Conservation (phyloP, 176 grass and related monocot genomes). For the Triticum urartu region DNA sequence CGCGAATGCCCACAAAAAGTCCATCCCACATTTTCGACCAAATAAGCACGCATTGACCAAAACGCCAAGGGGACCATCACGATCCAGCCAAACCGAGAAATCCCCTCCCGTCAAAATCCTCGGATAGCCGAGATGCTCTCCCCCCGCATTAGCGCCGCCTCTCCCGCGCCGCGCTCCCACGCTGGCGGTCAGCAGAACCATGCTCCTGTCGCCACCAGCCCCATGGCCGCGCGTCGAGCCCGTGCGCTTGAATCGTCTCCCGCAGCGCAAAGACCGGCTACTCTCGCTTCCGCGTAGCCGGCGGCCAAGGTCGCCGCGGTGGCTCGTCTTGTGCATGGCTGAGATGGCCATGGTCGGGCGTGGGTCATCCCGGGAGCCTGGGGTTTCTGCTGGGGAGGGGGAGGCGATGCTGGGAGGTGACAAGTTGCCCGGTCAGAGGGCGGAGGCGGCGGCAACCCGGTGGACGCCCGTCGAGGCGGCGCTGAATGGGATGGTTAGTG, state of each 20-base stretch:
- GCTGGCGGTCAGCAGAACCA: constrained; percentile 5
- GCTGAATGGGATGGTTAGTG: constrained; percentile 50
- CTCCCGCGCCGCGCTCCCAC: neutral
- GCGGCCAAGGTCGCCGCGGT: neutral
- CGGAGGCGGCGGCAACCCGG: neutral
- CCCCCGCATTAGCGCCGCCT: neutral
- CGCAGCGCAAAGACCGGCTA: neutral
- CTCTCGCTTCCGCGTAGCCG: constrained; percentile 20
- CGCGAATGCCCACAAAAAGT: too few species aligned
- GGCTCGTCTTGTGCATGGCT: constrained; percentile 29
- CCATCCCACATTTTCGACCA: neutral
- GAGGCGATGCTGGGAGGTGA: constrained; percentile 35
- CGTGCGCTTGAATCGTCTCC: constrained; percentile 1
- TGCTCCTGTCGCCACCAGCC: constrained; percentile 10
- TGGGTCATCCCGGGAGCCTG: constrained; percentile 19
- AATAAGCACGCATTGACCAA: neutral
- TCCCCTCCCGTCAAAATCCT: neutral
- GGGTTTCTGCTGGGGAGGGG: constrained; percentile 11
- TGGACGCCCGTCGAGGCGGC: constrained; percentile 24
- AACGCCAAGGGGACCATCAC: neutral
- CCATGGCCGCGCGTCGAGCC: neutral
- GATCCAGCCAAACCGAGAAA: constrained; percentile 13
- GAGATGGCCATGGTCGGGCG: constrained; percentile 31
- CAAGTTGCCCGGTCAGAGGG: neutral
- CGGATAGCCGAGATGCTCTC: constrained; percentile 31